A percentile compares a stretch with the other conserved stretches of the same genome.
These are phyloP conservation scores for Rhodotorula graminis DNA, from an alignment of 768 basidiomycete species.

Conservation along the genomic window DNA sequence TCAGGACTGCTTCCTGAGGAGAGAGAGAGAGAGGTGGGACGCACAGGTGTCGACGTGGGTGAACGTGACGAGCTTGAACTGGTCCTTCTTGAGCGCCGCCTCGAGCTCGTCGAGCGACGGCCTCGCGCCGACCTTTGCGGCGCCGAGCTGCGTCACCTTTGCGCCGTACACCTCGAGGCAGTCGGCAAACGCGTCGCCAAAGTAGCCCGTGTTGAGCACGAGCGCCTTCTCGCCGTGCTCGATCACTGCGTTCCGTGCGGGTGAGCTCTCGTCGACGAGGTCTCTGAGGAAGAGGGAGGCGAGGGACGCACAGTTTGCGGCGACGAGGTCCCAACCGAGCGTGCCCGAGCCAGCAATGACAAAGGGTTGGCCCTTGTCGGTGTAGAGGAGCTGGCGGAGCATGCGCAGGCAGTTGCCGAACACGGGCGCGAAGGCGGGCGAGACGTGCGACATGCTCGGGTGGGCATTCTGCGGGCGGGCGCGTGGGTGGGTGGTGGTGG, in stretches of 20 bases:
- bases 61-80: slow-evolving; percentile 83
- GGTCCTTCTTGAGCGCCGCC: slow-evolving; percentile 65
- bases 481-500: too few species aligned
- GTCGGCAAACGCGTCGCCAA: slow-evolving; percentile 63
- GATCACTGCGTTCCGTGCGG: too few species aligned
- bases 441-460: slow-evolving; percentile 63
- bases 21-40: background rate
- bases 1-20: background rate
- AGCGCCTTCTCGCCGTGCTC: slow-evolving; percentile 67
- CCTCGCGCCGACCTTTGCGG: slow-evolving; percentile 73
- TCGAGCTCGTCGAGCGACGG: slow-evolving; percentile 62
- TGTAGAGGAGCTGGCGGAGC: slow-evolving; percentile 62
- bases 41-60: slow-evolving; percentile 86
- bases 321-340: slow-evolving; percentile 77
- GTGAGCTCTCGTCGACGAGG: too few species aligned
- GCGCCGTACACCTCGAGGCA: slow-evolving; percentile 78
- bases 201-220: slow-evolving; percentile 86
- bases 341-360: slow-evolving; percentile 92
- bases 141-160: slow-evolving; percentile 73
- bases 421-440: slow-evolving; percentile 76
- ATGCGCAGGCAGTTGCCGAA: slow-evolving; percentile 72
- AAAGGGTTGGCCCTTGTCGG: slow-evolving; percentile 78
- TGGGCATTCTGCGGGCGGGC: slow-evolving; percentile 62
- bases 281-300: too few species aligned
- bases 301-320: slow-evolving; percentile 62